Evolutionary conservation across 75 land plant species (phyloP), one percentile per base, ranked within the genome.

Genomic region (Sequoia sempervirens): DNA sequence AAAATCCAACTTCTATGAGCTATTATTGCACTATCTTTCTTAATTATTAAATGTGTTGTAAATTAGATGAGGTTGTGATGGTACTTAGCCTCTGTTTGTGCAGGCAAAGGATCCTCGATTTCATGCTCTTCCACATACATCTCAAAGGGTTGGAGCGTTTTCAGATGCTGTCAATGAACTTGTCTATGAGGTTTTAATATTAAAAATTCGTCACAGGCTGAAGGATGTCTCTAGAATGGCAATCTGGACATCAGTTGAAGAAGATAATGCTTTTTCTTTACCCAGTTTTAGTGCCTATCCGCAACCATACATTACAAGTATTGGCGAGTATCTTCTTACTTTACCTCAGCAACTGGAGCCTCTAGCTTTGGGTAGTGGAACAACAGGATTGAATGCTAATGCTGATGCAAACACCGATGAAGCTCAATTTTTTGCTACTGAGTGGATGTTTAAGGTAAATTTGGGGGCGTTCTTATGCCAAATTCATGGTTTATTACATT

Each of bases 381-480:
- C 84, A 56, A 81, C 75, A 4, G 47, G 41, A 61, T 40, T 80
- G 32, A 61, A 75, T 34, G 87, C 94, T 2, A 89, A 68, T 61
- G 85, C 76, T 58, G 96, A 94, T 30, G 82, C 88, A 7, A 88
- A 85, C 76, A 85, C 86, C 40, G 98, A 97, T 52, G 99, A 97
- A 69, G 95, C 93, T 18, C 99, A 97, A 86, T 93, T 90, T 81
- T 93, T 97, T 86, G 99, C 98, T 83, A 94, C 99, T 79, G 99
- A 97, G 86, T 96, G 99, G 98, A 97, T 97, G 99, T 96, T 94
- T 83, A 97, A 97, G 99, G 99, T 97, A 83, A 84, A 47, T 78
- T 3, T n/a, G n/a, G 80, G 46, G n/a, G 14, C 13, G 11, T n/a
- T 78, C 30, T 78, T 45, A 2, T 78, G 11, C 45, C 11, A 41